Evolutionary conservation across 345 rosid species (phyloP).

Genomic region (Linum usitatissimum): DNA sequence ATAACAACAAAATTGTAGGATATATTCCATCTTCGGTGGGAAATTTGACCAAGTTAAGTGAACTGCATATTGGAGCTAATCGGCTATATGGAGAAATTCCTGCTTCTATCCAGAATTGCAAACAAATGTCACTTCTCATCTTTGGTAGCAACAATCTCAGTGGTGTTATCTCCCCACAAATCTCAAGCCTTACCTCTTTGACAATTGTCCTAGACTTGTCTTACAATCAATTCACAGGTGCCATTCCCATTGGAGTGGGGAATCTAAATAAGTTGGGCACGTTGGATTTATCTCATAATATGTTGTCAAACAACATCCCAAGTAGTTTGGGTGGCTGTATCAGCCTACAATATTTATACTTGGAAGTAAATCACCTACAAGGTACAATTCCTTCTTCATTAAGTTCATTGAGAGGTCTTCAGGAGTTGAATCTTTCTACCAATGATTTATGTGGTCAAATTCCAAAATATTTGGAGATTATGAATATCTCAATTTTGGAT

Average conservation of each 20-base stretch:
- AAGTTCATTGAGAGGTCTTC: conserved; percentile 3
- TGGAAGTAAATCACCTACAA: conserved; percentile 6
- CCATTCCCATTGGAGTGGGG: neutral
- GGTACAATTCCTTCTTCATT: conserved; percentile 14
- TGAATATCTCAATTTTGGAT: conserved; percentile 5
- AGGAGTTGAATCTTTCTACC: neutral
- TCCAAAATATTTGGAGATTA: conserved; percentile 4
- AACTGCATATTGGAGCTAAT: neutral
- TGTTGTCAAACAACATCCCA: conserved; percentile 14
- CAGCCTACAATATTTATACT: conserved; percentile 5
- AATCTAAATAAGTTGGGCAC: conserved; percentile 3
- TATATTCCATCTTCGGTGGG: conserved; percentile 11
- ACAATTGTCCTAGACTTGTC: neutral
- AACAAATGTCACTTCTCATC: too few species aligned
- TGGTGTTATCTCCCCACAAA: conserved; percentile 12
- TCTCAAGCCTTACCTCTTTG: neutral
- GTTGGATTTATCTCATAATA: conserved; percentile 11
- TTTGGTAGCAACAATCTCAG: conserved; percentile 11
- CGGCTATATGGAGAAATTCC: conserved; percentile 19
- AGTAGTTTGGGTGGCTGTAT: conserved; percentile 10
- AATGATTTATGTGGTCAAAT: conserved; percentile 18
- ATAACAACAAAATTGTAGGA: conserved; percentile 4
- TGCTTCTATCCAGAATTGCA: too few species aligned
- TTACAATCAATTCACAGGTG: conserved; percentile 9
- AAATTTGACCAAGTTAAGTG: conserved; percentile 3